phyloP scores from a whole-genome alignment of 2,329 filamentous ascomycete species.

The Ascochyta viciae-villosae region DNA sequence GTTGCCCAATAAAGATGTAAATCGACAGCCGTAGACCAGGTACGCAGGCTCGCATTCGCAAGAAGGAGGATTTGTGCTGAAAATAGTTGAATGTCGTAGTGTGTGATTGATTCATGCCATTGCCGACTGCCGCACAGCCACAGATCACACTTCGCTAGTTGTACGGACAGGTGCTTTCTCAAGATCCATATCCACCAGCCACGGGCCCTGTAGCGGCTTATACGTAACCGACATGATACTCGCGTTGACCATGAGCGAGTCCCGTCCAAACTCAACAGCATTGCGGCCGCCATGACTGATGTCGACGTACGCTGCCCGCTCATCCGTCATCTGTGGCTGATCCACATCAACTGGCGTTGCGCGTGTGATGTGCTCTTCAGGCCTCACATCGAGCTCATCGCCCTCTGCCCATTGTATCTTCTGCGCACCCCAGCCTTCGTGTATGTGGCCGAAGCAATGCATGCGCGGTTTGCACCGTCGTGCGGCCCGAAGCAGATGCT shows the following conservation, averaged over 20 bases:
- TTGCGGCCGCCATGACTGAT: slow-evolving; percentile 33
- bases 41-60: slow-evolving; percentile 4
- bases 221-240: slow-evolving; percentile 62
- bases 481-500: slow-evolving; percentile 60
- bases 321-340: slow-evolving; percentile 24
- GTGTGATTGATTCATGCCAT: background rate
- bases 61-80: background rate
- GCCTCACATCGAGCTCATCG: slow-evolving; percentile 24
- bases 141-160: background rate
- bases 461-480: slow-evolving; percentile 59
- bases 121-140: slow-evolving; percentile 6
- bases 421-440: slow-evolving; percentile 57
- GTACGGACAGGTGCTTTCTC: slow-evolving; percentile 18
- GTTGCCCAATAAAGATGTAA: background rate
- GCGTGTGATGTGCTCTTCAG: slow-evolving; percentile 28
- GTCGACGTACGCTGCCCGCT: slow-evolving; percentile 40
- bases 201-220: slow-evolving; percentile 59
- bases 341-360: slow-evolving; percentile 27
- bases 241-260: slow-evolving; percentile 66
- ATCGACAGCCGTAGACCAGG: background rate
- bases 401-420: slow-evolving; percentile 49
- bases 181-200: slow-evolving; percentile 62
- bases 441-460: slow-evolving; percentile 71
- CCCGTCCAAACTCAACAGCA: slow-evolving; percentile 54
- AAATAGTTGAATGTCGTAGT: background rate